These are phyloP conservation scores for Glomus cerebriforme DNA, from an alignment of 192 early-diverging fungal species.

Conservation along the genomic window DNA sequence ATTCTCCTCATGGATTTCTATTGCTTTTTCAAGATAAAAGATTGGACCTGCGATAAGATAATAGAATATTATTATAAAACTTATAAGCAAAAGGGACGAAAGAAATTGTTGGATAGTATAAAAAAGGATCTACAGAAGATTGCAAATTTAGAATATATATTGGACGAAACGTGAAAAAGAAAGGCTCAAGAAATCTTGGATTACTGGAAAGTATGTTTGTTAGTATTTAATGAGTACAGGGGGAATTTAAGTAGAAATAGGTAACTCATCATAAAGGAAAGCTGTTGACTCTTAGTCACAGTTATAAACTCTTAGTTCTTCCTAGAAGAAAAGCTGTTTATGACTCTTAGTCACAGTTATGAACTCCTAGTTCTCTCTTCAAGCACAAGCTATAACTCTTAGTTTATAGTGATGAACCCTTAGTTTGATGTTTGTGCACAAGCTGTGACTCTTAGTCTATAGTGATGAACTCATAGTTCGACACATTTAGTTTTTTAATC, in stretches of 20 bases:
- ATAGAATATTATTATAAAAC: slow-evolving; percentile 9
- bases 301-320: not conserved
- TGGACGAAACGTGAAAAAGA: slow-evolving; percentile 16
- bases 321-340: not conserved
- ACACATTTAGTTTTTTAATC: not conserved
- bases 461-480: slow-evolving; percentile 26
- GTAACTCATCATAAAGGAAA: too few relatives aligned
- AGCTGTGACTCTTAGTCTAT: slow-evolving; percentile 26
- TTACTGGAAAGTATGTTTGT: slow-evolving; percentile 9
- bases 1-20: slow-evolving; percentile 12
- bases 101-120: slow-evolving; percentile 12
- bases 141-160: not conserved
- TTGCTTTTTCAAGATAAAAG: not conserved
- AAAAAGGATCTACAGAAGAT: slow-evolving; percentile 16
- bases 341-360: too few relatives aligned
- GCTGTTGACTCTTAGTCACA: too few relatives aligned
- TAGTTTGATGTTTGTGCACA: slow-evolving; percentile 1
- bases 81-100: not conserved
- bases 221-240: not conserved
- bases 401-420: slow-evolving; percentile 17
- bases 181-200: slow-evolving; percentile 15
- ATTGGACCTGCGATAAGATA: slow-evolving; percentile 5
- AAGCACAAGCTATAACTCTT: slow-evolving; percentile 14
- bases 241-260: too few relatives aligned
- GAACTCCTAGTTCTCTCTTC: not conserved